Conservation (phyloP, 768 basidiomycete species). For the Omphalotus guepiniiformis region DNA sequence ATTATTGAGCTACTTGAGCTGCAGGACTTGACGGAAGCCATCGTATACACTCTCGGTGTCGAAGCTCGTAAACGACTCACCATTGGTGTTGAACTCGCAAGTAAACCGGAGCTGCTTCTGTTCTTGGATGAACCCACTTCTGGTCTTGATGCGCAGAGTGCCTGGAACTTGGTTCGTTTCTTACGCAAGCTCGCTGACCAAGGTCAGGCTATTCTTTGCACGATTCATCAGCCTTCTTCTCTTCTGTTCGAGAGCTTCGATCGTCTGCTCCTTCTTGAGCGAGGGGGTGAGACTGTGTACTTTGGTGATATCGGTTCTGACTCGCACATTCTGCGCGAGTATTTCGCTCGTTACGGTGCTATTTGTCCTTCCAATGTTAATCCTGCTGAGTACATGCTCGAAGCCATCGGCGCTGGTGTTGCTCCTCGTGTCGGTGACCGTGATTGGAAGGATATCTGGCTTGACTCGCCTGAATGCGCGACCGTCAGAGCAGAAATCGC, state of each 20-base stretch:
- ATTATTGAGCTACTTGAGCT: conserved; percentile 82
- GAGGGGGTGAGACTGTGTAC: conserved; percentile 90
- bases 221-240: conserved; percentile 71
- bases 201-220: conserved; percentile 88
- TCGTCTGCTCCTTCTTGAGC: conserved; percentile 60
- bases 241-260: conserved; percentile 82
- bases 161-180: conserved; percentile 82
- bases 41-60: conserved; percentile 65
- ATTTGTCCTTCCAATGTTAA: conserved; percentile 73
- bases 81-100: conserved; percentile 88
- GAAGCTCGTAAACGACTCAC: conserved; percentile 83
- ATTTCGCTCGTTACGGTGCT: conserved; percentile 75
- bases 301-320: conserved; percentile 85
- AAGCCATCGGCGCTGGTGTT: conserved; percentile 84
- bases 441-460: conserved; percentile 88
- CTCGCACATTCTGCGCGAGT: conserved; percentile 61
- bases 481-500: conserved; percentile 39
- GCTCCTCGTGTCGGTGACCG: conserved; percentile 66
- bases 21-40: conserved; percentile 77
- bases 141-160: conserved; percentile 59
- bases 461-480: conserved; percentile 59
- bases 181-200: conserved; percentile 77
- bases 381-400: conserved; percentile 76
- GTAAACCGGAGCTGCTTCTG: conserved; percentile 75
- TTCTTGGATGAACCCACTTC: conserved; percentile 59